Evolutionary conservation across 106 monocot genomes (phyloP).

Genomic region (Xerophyta viscosa): DNA sequence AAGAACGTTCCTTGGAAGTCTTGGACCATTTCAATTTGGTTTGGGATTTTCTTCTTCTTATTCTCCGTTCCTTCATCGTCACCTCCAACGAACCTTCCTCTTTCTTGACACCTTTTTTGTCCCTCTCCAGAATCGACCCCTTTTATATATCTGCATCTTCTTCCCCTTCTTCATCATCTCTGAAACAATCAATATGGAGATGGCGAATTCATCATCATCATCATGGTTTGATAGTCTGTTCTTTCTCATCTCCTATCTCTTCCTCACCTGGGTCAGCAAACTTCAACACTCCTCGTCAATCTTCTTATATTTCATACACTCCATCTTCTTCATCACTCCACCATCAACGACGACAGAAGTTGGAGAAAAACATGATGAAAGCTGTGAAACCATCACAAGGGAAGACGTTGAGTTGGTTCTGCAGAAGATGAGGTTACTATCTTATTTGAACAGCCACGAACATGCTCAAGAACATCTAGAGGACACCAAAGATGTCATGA

Average conservation of each 20-base stretch:
- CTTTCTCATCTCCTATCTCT: slow-evolving; percentile 4
- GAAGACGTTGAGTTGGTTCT: slow-evolving; percentile 42
- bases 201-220: slow-evolving; percentile 5
- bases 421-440: slow-evolving; percentile 28
- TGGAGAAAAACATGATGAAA: background rate
- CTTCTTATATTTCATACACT: slow-evolving; percentile 3
- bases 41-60: background rate
- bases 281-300: slow-evolving; percentile 15
- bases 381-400: slow-evolving; percentile 6
- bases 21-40: too few species aligned
- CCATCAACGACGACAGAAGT: too few species aligned
- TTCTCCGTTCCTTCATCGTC: background rate
- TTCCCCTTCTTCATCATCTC: background rate
- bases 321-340: background rate
- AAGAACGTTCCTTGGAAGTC: too few species aligned
- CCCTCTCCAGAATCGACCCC: background rate
- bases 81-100: slow-evolving; percentile 9
- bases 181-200: background rate
- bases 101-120: slow-evolving; percentile 1
- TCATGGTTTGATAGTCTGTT: slow-evolving; percentile 3
- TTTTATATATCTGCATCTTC: background rate
- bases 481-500: slow-evolving; percentile 17
- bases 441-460: background rate
- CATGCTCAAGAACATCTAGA: background rate
- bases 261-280: slow-evolving; percentile 17